Conservation (phyloP, 768 basidiomycete species). For the Crassisporium funariophilum region DNA sequence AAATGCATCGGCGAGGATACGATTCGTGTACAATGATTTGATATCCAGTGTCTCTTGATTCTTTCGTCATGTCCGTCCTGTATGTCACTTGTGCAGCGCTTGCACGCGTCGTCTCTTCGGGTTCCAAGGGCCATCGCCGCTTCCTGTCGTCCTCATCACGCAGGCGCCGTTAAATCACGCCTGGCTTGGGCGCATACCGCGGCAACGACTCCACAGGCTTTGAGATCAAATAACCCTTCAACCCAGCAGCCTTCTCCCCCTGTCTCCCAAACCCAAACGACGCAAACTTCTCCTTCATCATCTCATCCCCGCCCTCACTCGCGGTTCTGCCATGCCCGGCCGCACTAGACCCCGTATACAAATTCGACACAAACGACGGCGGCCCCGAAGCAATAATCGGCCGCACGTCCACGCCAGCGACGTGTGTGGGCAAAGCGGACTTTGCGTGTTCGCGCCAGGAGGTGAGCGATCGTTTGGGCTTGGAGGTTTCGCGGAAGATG, state of each 20-base stretch:
- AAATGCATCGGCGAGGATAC: no score
- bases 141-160: no score
- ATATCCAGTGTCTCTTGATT: no score
- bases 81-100: no score
- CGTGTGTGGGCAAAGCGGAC: constrained; percentile 55
- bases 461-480: constrained; percentile 65
- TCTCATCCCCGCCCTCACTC: constrained; percentile 25
- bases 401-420: constrained; percentile 14
- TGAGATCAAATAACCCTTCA: constrained; percentile 50
- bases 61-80: no score
- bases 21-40: no score
- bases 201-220: constrained; percentile 34
- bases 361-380: constrained; percentile 34
- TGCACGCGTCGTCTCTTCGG: no score
- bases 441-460: constrained; percentile 64
- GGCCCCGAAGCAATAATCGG: constrained; percentile 36
- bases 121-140: no score
- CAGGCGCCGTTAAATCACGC: no score
- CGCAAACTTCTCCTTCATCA: constrained; percentile 35
- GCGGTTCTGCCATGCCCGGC: neutral
- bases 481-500: constrained; percentile 72
- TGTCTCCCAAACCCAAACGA: constrained; percentile 81
- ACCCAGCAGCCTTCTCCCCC: constrained; percentile 74
- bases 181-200: constrained; percentile 44
- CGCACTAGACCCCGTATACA: constrained; percentile 26